phyloP scores from a whole-genome alignment of 2,329 filamentous ascomycete species.

The Cercospora sesami region DNA sequence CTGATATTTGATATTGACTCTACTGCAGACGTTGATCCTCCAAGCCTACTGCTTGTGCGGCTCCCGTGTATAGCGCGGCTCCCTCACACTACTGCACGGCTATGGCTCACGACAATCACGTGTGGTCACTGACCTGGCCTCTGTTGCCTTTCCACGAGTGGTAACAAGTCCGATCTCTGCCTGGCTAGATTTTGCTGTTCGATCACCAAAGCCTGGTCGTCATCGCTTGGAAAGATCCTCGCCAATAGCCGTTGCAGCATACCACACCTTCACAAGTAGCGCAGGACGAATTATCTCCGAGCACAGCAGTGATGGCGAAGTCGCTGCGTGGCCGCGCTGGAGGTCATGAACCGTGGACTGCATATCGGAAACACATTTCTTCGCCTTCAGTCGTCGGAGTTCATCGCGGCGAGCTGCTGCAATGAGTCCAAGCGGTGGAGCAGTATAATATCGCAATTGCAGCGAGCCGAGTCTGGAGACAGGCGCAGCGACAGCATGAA shows the following conservation, averaged over 20 bases:
- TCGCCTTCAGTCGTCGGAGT: neutral
- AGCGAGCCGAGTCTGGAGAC: neutral
- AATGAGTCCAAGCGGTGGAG: neutral
- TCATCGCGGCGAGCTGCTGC: neutral
- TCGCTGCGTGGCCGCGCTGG: neutral
- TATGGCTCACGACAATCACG: constrained; percentile 12
- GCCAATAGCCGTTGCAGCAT: neutral
- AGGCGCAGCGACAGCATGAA: neutral
- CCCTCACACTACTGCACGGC: constrained; percentile 9
- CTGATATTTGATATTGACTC: constrained; percentile 2
- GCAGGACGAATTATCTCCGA: neutral
- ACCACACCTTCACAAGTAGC: neutral
- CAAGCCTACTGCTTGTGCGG: neutral
- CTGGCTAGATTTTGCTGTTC: constrained; percentile 14
- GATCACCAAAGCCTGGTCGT: constrained; percentile 12
- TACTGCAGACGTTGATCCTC: neutral
- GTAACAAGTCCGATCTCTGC: constrained; percentile 18
- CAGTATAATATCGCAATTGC: neutral
- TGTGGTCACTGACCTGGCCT: constrained; percentile 6
- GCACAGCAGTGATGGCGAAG: neutral
- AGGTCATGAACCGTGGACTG: neutral
- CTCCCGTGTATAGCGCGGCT: neutral
- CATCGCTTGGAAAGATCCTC: neutral
- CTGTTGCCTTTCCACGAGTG: constrained; percentile 5
- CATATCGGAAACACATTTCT: neutral